Percentiles rank a stretch among this genome's conserved stretches.
These are phyloP conservation scores for Cordyceps cateniannulata DNA, from an alignment of 2,329 filamentous ascomycete species.

Conservation along the genomic window DNA sequence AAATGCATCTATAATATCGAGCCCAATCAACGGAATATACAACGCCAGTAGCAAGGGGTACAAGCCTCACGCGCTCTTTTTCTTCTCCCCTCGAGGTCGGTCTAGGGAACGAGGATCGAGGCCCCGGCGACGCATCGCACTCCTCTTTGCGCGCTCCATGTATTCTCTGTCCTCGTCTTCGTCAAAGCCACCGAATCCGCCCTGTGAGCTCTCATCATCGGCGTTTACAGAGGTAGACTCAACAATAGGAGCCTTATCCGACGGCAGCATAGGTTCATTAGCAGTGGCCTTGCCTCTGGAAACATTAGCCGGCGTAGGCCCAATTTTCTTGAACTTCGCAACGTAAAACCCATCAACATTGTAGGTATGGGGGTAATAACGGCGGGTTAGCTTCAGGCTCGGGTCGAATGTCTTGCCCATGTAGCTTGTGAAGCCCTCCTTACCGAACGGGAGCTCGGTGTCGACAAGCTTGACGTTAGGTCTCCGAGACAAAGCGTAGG, in stretches of 20 bases:
- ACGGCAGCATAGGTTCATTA: slow-evolving; percentile 35
- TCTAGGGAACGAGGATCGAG: slow-evolving; percentile 53
- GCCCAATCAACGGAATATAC: background rate
- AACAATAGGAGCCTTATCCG: slow-evolving; percentile 65
- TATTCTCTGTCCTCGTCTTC: slow-evolving; percentile 66
- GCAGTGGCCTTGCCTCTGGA: slow-evolving; percentile 20
- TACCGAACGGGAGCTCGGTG: slow-evolving; percentile 83
- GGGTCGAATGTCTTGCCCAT: slow-evolving; percentile 88
- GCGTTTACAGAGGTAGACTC: slow-evolving; percentile 32
- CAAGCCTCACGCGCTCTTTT: background rate
- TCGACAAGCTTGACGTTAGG: slow-evolving; percentile 93
- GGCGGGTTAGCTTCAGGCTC: slow-evolving; percentile 71
- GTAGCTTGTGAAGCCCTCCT: slow-evolving; percentile 85
- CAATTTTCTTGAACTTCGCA: slow-evolving; percentile 92
- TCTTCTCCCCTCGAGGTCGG: background rate
- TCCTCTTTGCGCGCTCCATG: slow-evolving; percentile 67
- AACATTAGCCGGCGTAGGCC: slow-evolving; percentile 58
- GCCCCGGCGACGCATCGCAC: slow-evolving; percentile 66
- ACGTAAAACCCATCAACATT: slow-evolving; percentile 99
- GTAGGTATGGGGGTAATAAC: slow-evolving; percentile 86
- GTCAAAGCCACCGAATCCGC: slow-evolving; percentile 64
- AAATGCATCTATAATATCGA: background rate
- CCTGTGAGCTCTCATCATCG: background rate
- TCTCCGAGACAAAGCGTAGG: slow-evolving; percentile 84
- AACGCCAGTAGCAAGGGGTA: background rate